Evolutionary conservation across 106 monocot genomes (phyloP).

Genomic region (Phalaenopsis aphrodite): DNA sequence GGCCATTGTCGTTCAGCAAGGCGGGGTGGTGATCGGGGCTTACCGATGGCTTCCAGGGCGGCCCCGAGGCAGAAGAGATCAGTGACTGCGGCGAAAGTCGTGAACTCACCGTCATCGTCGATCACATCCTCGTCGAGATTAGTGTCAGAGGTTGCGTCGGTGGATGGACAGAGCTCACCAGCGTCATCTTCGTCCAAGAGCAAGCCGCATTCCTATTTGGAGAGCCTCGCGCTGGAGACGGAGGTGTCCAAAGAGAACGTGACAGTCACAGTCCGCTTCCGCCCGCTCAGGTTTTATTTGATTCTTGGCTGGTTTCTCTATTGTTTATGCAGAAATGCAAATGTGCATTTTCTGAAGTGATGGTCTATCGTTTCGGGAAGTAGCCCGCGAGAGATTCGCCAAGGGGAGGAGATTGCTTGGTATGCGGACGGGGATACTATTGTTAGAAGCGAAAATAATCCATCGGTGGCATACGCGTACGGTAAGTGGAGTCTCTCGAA

Average conservation of each 20-base stretch:
- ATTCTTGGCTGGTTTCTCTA: constrained; percentile 1
- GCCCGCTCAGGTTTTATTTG: constrained; percentile 73
- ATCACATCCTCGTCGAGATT: constrained; percentile 50
- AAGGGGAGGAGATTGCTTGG: constrained; percentile 97
- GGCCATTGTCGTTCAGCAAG: constrained; percentile 2
- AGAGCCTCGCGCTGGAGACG: constrained; percentile 20
- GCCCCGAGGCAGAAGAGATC: constrained; percentile 14
- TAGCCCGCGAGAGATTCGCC: constrained; percentile 84
- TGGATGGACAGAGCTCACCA: constrained; percentile 62
- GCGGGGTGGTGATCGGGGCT: background rate
- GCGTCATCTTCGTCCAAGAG: constrained; percentile 38
- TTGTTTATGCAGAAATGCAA: constrained; percentile 1
- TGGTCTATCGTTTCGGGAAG: constrained; percentile 9
- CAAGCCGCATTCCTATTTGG: constrained; percentile 26
- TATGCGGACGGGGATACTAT: constrained; percentile 90
- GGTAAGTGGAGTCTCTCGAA: constrained; percentile 40
- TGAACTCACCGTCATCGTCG: constrained; percentile 41
- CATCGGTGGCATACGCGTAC: constrained; percentile 77
- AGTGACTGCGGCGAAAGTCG: background rate
- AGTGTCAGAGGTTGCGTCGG: constrained; percentile 26
- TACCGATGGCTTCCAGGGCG: constrained; percentile 23
- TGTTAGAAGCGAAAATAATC: constrained; percentile 67
- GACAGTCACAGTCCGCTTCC: constrained; percentile 91
- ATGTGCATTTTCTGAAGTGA: background rate
- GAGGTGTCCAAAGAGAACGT: constrained; percentile 77